Evolutionary conservation across 2,329 filamentous ascomycete genomes (phyloP).

Genomic region (Aspergillus pseudonomiae): DNA sequence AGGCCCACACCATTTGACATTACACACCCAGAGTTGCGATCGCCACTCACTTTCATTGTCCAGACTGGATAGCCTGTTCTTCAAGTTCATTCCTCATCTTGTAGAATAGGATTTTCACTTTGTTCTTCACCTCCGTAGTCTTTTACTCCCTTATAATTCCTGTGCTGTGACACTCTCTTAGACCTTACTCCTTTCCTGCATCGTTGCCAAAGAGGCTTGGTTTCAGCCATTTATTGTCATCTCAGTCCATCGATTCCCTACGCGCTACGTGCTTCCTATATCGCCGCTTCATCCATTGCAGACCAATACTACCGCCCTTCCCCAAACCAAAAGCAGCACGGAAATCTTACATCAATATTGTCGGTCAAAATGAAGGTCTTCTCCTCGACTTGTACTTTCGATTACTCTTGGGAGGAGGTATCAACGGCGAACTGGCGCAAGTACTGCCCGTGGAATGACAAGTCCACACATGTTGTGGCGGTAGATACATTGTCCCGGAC

Average conservation of each 20-base stretch:
- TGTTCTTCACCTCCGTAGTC: not conserved
- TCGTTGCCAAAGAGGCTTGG: not conserved
- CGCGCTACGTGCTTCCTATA: not conserved
- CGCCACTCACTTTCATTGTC: constrained; percentile 19
- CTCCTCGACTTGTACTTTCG: constrained; percentile 82
- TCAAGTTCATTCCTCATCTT: constrained; percentile 11
- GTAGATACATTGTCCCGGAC: constrained; percentile 86
- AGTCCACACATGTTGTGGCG: constrained; percentile 93
- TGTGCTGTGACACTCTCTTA: not conserved
- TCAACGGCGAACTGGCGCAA: constrained; percentile 98
- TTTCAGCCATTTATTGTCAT: not conserved
- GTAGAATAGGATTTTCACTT: constrained; percentile 7
- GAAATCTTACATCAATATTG: constrained; percentile 5
- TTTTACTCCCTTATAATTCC: not conserved
- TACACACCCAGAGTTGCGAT: constrained; percentile 10
- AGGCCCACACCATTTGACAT: constrained; percentile 18
- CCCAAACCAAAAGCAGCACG: not conserved
- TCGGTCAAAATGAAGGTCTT: constrained; percentile 83
- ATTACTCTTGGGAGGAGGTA: constrained; percentile 99
- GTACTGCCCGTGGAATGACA: constrained; percentile 98
- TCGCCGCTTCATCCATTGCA: not conserved
- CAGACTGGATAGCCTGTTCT: constrained; percentile 5
- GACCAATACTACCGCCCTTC: not conserved
- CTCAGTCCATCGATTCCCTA: not conserved
- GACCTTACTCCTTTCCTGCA: not conserved